These are phyloP conservation scores for Coemansia sp. DNA, from an alignment of 192 early-diverging fungal species.

Conservation along the genomic window DNA sequence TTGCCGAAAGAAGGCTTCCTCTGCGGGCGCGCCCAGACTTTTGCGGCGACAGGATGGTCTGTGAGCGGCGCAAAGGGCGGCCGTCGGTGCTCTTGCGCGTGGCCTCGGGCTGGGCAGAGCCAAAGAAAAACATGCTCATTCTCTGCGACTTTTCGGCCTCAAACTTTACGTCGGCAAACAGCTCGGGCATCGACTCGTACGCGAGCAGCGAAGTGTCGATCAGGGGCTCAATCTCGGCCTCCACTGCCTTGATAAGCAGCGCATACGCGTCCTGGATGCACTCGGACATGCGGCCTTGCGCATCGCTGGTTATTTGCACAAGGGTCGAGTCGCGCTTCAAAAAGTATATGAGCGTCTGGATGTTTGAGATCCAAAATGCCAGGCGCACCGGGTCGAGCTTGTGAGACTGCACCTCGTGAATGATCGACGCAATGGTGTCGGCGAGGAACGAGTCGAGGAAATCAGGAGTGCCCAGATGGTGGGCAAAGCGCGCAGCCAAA, in stretches of 20 bases:
- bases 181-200: constrained; percentile 64
- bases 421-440: constrained; percentile 56
- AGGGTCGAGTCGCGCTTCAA: constrained; percentile 82
- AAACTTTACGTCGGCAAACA: constrained; percentile 51
- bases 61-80: constrained; percentile 43
- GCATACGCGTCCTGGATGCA: constrained; percentile 70
- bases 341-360: constrained; percentile 77
- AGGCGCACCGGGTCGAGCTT: constrained; percentile 58
- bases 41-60: constrained; percentile 19
- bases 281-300: constrained; percentile 79
- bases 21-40: constrained; percentile 31
- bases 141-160: constrained; percentile 40
- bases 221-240: constrained; percentile 62
- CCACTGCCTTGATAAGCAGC: constrained; percentile 60
- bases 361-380: constrained; percentile 85
- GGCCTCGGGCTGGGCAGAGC: constrained; percentile 11
- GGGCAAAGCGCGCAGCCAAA: constrained; percentile 83
- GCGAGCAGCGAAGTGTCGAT: constrained; percentile 66
- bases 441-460: constrained; percentile 67
- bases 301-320: constrained; percentile 61
- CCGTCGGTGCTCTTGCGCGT: constrained; percentile 40
- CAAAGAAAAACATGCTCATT: constrained; percentile 50
- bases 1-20: constrained; percentile 24
- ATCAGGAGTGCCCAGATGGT: constrained; percentile 71
- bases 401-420: constrained; percentile 44